Base-by-base conservation (phyloP, 2,329 filamentous ascomycete genomes). In the Epichloe glyceriae region DNA sequence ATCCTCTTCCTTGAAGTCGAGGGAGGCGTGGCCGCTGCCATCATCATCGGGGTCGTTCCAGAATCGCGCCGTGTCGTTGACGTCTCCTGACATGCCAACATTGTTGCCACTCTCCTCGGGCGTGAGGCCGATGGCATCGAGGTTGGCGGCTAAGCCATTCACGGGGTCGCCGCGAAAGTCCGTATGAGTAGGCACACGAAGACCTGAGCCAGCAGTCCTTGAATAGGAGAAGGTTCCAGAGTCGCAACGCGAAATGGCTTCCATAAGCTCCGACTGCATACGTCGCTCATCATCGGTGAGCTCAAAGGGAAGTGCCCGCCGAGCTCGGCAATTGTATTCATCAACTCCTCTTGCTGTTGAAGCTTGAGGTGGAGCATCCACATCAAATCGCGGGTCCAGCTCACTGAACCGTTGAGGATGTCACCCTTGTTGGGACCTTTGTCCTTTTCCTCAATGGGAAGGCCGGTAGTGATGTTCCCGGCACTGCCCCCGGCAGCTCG, bases 401-500 rank as follows among this genome's bases (percentile, higher is more conserved):
- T 89, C 50, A 97, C 93, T 35, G 91, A 87, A 33, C 93, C 91
- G 62, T 97, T 97, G 60, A 98, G 83, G 53, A 98, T 97, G 61
- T 98, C 93, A 46, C 93, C 93, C 71, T 98, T 98, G 74, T 97
- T 97, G 5, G 93, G 93, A 0, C 93, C 93, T 65, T 97, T 97
- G 70, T 98, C 93, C 66, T 97, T 97, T 58, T 97, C 93, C 61
- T 98, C 93, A 37, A 95, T 79, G 0, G 93, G 91, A 33, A 97
- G 77, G 14, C 90, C 89, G 56, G 91, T 91, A 5, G 89, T 95
- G 61, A 96, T 96, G 63, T 86, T 94, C 38, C 86, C 86, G 6
- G 82, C 75, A 6, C 67, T 68, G n/a, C 74, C 75, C 49, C 83
- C 81, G 34, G 85, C 80, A 33, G 89, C 89, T 55, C 90, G 82